Evolutionary conservation across 768 basidiomycete species (phyloP), one percentile per base, ranked within the genome.

Genomic region (Kwoniella dendrophila): DNA sequence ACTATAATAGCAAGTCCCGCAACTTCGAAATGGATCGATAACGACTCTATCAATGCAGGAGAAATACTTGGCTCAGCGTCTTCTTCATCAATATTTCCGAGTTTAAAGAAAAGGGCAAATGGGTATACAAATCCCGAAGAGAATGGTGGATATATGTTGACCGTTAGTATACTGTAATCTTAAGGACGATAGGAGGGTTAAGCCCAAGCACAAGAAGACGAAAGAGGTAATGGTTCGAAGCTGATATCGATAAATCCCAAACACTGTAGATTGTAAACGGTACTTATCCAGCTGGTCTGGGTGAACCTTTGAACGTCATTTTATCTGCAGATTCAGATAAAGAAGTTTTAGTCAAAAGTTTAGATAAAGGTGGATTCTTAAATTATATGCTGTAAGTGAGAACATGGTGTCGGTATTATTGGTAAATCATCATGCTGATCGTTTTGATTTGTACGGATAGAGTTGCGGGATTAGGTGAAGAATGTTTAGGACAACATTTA

Each of bases 301-400:
- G 90, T 34, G 93, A 95, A 80, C 92, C 92, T 4, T 78, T 95
- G 44, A 96, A 96, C 70, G 82, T 83, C 56, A 89, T 96, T 70
- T 80, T 96, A 22, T 87, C 89, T 24, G 88, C 84, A 8, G 82
- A 86, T 45, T 95, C 92, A 3, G 88, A 91, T 69, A 63, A 82
- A 3, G 81, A 78, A 4, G 88, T 94, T 1, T 83, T 80, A 33
- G 82, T 85, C 24, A 85, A 87, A 66, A 80, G 81, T 16, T 75
- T 85, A 67, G 69, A 73, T 2, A 77, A 88, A 49, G 92, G 92
- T 14, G 91, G 92, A 2, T 79, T 92, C 53, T 82, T 85, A 38
- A 95, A 93, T 74, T 94, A 88, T 80, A 89, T 86, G 73, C 79
- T 87, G 90, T 92, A 69, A 68, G 89, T 84, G 1, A 10, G 12